Percentiles rank a stretch among this genome's conserved stretches.
phyloP scores from a whole-genome alignment of 2,329 filamentous ascomycete species.

The Colletotrichum lini region DNA sequence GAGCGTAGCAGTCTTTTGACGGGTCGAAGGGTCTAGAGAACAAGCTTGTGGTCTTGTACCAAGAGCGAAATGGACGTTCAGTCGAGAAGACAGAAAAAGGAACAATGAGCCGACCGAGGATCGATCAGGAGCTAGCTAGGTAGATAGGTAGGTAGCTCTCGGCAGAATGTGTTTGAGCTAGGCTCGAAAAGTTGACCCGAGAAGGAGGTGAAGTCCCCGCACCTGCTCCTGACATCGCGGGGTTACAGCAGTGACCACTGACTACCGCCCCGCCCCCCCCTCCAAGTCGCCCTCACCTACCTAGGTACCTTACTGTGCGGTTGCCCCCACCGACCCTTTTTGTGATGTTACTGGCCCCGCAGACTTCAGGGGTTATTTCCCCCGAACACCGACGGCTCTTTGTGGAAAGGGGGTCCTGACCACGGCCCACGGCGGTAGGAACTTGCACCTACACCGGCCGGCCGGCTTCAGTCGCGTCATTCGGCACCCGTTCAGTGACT shows the following conservation, averaged over 20 bases:
- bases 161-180: conserved; percentile 11
- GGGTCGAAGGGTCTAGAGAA: not conserved
- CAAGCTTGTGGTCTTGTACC: not conserved
- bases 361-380: conserved; percentile 32
- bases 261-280: not conserved
- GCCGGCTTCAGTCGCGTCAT: not conserved
- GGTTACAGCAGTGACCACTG: conserved; percentile 26
- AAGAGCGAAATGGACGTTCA: not conserved
- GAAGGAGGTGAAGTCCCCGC: conserved; percentile 36
- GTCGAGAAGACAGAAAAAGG: not conserved
- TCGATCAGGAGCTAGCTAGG: not conserved
- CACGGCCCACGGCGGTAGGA: not conserved
- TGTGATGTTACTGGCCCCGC: conserved; percentile 36
- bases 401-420: not conserved
- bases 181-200: conserved; percentile 2
- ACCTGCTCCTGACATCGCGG: conserved; percentile 32
- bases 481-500: not conserved
- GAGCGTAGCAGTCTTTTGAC: not conserved
- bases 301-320: not conserved
- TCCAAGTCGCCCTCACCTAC: conserved; percentile 6
- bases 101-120: no score
- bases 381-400: conserved; percentile 30
- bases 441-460: not conserved
- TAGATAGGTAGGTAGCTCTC: not conserved
- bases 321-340: conserved; percentile 16